phyloP scores from a whole-genome alignment of 2,329 filamentous ascomycete genomes.

The Alternaria panax region DNA sequence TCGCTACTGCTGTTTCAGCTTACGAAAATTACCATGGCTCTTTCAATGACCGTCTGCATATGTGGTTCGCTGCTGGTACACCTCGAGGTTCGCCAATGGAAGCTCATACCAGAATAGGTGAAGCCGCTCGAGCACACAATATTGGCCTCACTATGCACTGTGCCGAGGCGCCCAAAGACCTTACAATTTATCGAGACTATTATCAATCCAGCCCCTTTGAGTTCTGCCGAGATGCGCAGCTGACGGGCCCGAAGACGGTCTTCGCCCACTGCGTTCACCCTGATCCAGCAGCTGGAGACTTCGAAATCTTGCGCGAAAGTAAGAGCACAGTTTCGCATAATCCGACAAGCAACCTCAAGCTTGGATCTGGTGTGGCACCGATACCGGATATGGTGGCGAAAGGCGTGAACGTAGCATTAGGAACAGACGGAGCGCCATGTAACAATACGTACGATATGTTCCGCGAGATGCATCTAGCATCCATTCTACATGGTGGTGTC shows the following conservation, averaged over 20 bases:
- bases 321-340: constrained; percentile 36
- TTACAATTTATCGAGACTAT: constrained; percentile 47
- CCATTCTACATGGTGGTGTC: constrained; percentile 28
- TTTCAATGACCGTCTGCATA: constrained; percentile 53
- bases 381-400: constrained; percentile 26
- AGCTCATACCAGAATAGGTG: constrained; percentile 53
- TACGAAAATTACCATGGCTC: constrained; percentile 42
- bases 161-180: constrained; percentile 54
- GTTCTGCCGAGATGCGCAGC: constrained; percentile 39
- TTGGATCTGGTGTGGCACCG: constrained; percentile 29
- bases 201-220: constrained; percentile 52
- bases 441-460: constrained; percentile 44
- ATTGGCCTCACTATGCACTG: constrained; percentile 60
- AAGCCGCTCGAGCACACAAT: constrained; percentile 48
- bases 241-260: constrained; percentile 47
- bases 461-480: constrained; percentile 36
- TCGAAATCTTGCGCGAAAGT: constrained; percentile 49
- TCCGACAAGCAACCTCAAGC: constrained; percentile 35
- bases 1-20: constrained; percentile 43
- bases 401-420: constrained; percentile 27
- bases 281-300: constrained; percentile 50
- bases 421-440: constrained; percentile 39
- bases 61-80: constrained; percentile 58
- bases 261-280: constrained; percentile 53
- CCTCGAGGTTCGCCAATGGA: constrained; percentile 54